Conservation (phyloP, 345 rosid species). For the Arabis alpina region DNA sequence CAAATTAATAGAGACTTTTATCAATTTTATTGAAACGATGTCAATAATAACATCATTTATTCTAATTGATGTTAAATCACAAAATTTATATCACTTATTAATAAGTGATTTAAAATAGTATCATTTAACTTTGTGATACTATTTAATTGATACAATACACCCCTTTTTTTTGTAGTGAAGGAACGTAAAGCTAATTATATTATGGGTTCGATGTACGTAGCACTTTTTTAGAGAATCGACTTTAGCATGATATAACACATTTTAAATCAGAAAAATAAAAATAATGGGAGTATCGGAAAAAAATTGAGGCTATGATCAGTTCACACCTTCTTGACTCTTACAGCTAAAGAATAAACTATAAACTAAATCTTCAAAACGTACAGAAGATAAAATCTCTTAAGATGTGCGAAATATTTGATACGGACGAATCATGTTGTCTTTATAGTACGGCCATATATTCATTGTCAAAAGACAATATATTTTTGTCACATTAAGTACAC, state of each 20-base stretch:
- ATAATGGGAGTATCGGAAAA: background rate
- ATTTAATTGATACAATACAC: no score
- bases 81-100: no score
- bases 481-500: background rate
- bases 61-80: no score
- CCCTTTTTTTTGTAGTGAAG: no score
- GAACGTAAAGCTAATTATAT: slow-evolving; percentile 10
- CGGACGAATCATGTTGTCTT: slow-evolving; percentile 26
- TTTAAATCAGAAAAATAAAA: background rate
- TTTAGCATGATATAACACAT: slow-evolving; percentile 9
- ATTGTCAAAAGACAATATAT: background rate
- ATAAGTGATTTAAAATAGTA: no score
- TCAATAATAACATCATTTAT: no score
- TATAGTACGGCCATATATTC: slow-evolving; percentile 19
- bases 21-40: no score
- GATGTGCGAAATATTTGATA: slow-evolving; percentile 35
- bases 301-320: slow-evolving; percentile 10
- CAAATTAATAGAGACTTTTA: no score
- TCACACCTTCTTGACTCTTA: slow-evolving; percentile 22
- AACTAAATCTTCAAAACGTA: slow-evolving; percentile 7
- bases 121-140: no score
- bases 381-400: slow-evolving; percentile 32
- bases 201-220: background rate
- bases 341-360: slow-evolving; percentile 23
- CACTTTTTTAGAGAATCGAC: slow-evolving; percentile 15